Evolutionary conservation across 2,329 filamentous ascomycete genomes (phyloP), one percentile per base, ranked within the genome.

Genomic region (Cladosporium sp.): DNA sequence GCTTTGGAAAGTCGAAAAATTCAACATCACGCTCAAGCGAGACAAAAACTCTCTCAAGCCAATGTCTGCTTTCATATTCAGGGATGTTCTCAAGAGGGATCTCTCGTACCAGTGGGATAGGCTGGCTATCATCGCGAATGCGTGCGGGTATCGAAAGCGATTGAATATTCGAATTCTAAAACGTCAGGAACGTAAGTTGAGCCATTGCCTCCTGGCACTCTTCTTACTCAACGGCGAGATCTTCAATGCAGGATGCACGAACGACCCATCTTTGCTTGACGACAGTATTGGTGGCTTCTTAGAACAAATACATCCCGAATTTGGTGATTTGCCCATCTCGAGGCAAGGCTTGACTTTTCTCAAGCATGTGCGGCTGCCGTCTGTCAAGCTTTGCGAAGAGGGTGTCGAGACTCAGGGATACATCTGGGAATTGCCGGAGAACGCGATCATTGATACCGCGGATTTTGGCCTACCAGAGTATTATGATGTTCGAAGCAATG

Each of bases 71-170:
- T 8, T 7, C 8, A 30, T 30, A 8, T 30, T 30, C 27, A 13
- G 8, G 27, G 27, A 30, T 30, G 13, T 30, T 13, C 8, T 13
- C 8, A 7, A 30, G 8, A 7, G 27, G 8, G 27, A 30, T 7
- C 8, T 30, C 8, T 8, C 8, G 13, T 7, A 3, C 13, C 8
- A n/a, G 30, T 43, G 24, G 40, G 40, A 43, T 8, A 43, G n/a
- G 17, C 40, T 43, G 7, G 40, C 40, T 29, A 43, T 43, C 24
- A 43, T 24, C n/a, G 40, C 40, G 19, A 43, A 43, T 43, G 40
- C 19, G n/a, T 43, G 40, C 40, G 40, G n/a, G 30, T 43, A 43
- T 24, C 7, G 19, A 22, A 32, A 18, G 17, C 24, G 40, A 43
- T 15, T 43, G 24, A 13, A 43, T 11, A 15, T 24, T 30, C n/a